Evolutionary conservation across 495 filamentous ascomycete genomes (phyloP), one percentile per base, ranked within the genome.

Genomic region (Aspergillus campestris): DNA sequence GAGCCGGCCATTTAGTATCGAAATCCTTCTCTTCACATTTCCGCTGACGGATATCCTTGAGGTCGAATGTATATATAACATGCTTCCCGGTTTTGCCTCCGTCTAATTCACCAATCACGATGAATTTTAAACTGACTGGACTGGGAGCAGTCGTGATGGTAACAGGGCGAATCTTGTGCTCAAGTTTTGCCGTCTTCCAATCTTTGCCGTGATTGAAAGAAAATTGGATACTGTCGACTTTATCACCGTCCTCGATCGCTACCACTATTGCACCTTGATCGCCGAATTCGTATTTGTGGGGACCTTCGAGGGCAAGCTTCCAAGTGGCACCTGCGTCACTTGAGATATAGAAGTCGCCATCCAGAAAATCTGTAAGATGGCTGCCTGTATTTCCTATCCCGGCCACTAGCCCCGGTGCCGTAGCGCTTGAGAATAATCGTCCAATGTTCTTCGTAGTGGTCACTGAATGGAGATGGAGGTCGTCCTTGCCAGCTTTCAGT

Each of bases 251-350:
- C 31, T 71, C 68, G 33, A 95, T 68, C 7, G 92, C 92, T 31
- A 95, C 73, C 3, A 98, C 70, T 15, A 97, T 78, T 15, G 89
- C 84, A 6, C 92, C 92, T 51, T 91, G 80, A 49, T 95, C 89
- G 28, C 91, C 92, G 62, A 96, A 90, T 56, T 94, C 89, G 63
- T 95, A 97, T 58, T 86, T 91, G 62, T 97, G 89, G 5, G 90
- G 82, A n/a, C 83, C 83, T 14, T 89, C 68, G 6, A 82, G 72
- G 1, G 81, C 86, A 51, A 72, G 65, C 6, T 53, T 74, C 92
- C 92, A 98, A 9, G 81, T 94, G 44, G 83, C 59, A 33, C 92
- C 92, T 5, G 89, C 92, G 62, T 97, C 84, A 49, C 94, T 88
- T 1, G 92, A 96, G 33, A 96, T 78, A 52, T 80, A 98, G 3